phyloP scores from a whole-genome alignment of 2,329 filamentous ascomycete species.

The Pestalotiopsis sp. region DNA sequence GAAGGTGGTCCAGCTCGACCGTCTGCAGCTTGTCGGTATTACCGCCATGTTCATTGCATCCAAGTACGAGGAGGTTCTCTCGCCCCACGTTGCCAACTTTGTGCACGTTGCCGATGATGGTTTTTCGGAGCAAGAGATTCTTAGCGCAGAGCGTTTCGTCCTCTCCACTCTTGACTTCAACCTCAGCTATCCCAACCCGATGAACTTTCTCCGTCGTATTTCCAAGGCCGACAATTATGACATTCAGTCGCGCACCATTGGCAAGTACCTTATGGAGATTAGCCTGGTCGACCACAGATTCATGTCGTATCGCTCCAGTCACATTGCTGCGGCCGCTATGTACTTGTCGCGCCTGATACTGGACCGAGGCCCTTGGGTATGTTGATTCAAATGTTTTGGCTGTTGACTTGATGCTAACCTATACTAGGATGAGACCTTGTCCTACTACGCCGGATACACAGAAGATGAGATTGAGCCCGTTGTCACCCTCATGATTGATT shows the following conservation, averaged over 20 bases:
- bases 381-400: conserved; percentile 29
- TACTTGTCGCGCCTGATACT: conserved; percentile 89
- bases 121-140: conserved; percentile 91
- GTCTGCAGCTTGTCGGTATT: conserved; percentile 93
- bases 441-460: conserved; percentile 89
- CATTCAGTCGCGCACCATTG: conserved; percentile 93
- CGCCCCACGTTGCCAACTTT: conserved; percentile 96
- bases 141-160: conserved; percentile 95
- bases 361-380: conserved; percentile 87
- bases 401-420: conserved; percentile 31
- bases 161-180: conserved; percentile 92
- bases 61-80: conserved; percentile 98
- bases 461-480: conserved; percentile 93
- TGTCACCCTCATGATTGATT: conserved; percentile 93
- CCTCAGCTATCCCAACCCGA: conserved; percentile 97
- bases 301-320: conserved; percentile 84
- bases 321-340: conserved; percentile 90
- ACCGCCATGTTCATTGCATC: conserved; percentile 99
- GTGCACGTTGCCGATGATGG: conserved; percentile 95
- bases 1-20: conserved; percentile 94
- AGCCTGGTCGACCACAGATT: conserved; percentile 94
- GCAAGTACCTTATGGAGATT: conserved; percentile 98
- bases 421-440: conserved; percentile 73
- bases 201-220: conserved; percentile 99
- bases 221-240: conserved; percentile 99